phyloP scores from a whole-genome alignment of 1,284 basidiomycete genomes.

The Cronartium quercuum region DNA sequence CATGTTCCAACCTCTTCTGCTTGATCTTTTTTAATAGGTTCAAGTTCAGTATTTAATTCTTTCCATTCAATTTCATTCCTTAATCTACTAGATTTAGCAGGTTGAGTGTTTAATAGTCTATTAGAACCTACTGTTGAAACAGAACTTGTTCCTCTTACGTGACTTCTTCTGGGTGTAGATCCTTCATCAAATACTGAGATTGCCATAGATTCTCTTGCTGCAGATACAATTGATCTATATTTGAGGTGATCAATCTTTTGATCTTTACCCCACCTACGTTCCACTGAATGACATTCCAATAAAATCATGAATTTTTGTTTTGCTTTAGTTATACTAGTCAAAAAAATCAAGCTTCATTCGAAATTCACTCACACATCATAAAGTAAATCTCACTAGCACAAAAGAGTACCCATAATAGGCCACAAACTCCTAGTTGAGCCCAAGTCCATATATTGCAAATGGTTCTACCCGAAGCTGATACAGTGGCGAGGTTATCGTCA shows the following conservation, averaged over 20 bases:
- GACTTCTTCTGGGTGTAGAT: background rate
- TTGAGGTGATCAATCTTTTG: slow-evolving; percentile 26
- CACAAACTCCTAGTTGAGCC: slow-evolving; percentile 25
- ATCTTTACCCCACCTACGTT: slow-evolving; percentile 22
- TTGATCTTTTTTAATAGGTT: background rate
- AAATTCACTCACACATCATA: slow-evolving; percentile 14
- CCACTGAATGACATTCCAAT: background rate
- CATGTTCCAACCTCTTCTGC: background rate
- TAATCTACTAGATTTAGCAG: slow-evolving; percentile 10
- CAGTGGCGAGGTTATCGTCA: background rate
- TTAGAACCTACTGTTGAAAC: background rate
- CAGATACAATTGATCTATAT: slow-evolving; percentile 31
- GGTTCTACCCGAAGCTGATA: background rate
- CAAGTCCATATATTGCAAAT: slow-evolving; percentile 30
- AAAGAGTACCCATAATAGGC: slow-evolving; percentile 26
- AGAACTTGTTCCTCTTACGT: background rate
- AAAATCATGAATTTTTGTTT: too few species aligned
- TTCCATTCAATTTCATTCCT: slow-evolving; percentile 36
- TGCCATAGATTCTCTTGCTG: slow-evolving; percentile 14
- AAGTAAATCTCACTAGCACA: slow-evolving; percentile 6
- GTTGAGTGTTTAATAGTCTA: background rate
- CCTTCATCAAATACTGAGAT: background rate
- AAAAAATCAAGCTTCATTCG: background rate
- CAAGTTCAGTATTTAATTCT: background rate
- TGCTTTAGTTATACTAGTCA: background rate